Percentiles rank a stretch among this genome's conserved stretches.
These are phyloP conservation scores for Puccinia brachypodii DNA, from an alignment of 1,284 basidiomycete genomes.

Conservation along the genomic window DNA sequence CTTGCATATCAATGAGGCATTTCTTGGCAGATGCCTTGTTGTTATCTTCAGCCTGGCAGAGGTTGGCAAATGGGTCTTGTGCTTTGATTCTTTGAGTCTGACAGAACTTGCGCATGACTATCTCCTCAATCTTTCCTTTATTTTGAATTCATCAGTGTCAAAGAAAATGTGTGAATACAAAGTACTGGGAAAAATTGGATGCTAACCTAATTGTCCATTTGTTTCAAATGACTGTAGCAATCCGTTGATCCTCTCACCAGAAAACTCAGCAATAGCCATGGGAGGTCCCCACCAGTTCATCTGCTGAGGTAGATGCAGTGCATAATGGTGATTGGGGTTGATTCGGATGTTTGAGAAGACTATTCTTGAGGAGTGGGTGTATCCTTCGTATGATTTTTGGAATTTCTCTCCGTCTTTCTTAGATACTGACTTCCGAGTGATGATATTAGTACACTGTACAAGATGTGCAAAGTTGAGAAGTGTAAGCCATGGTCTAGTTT, in stretches of 20 bases:
- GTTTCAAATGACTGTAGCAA: slow-evolving; percentile 6
- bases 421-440: not conserved
- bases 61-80: not conserved
- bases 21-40: too few species aligned
- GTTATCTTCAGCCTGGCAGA: too few species aligned
- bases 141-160: not conserved
- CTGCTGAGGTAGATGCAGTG: slow-evolving; percentile 18
- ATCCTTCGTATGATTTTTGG: not conserved
- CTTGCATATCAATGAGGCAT: too few species aligned
- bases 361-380: not conserved
- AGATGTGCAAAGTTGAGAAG: too few species aligned
- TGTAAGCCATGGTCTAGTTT: not conserved
- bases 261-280: slow-evolving; percentile 7
- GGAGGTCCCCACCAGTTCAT: slow-evolving; percentile 30
- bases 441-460: too few species aligned
- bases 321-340: slow-evolving; percentile 41
- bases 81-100: not conserved
- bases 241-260: slow-evolving; percentile 13
- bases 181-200: not conserved
- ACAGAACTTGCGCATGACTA: not conserved
- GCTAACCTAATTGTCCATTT: not conserved
- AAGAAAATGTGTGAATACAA: not conserved
- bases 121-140: not conserved
- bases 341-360: not conserved
- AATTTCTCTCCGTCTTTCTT: not conserved